These are phyloP conservation scores for Clathrospora elynae DNA, from an alignment of 2,329 filamentous ascomycete species.

Conservation along the genomic window DNA sequence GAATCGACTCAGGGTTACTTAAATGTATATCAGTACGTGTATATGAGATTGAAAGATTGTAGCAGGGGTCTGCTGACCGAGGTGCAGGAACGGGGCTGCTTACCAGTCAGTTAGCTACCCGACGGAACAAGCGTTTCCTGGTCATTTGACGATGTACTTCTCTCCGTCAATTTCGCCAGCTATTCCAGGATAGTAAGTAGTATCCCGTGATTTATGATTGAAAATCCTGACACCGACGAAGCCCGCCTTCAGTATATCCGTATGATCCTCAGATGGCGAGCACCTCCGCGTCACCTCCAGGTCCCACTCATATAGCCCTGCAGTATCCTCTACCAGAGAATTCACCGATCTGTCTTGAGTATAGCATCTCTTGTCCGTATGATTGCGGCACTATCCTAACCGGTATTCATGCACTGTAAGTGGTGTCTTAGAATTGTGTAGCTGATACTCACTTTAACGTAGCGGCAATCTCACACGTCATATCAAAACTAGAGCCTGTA, in stretches of 20 bases:
- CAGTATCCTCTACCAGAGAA: neutral
- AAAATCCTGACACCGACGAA: conserved; percentile 1
- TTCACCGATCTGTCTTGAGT: conserved; percentile 5
- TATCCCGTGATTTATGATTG: neutral
- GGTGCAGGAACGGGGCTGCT: neutral
- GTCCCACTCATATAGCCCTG: neutral
- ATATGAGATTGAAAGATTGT: neutral
- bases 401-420: conserved; percentile 32
- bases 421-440: too few relatives aligned
- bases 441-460: too few relatives aligned
- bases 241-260: neutral
- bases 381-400: conserved; percentile 28
- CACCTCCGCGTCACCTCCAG: neutral
- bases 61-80: neutral
- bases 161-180: neutral
- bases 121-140: neutral
- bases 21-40: conserved; percentile 2
- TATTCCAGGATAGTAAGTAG: conserved; percentile 1
- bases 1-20: too few relatives aligned
- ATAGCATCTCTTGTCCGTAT: conserved; percentile 26
- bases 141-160: neutral
- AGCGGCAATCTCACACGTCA: conserved; percentile 41
- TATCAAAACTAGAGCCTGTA: conserved; percentile 31
- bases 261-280: neutral
- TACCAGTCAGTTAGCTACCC: neutral